These are phyloP conservation scores for Papiliotrema terrestris DNA, from an alignment of 1,284 basidiomycete species.

Conservation along the genomic window DNA sequence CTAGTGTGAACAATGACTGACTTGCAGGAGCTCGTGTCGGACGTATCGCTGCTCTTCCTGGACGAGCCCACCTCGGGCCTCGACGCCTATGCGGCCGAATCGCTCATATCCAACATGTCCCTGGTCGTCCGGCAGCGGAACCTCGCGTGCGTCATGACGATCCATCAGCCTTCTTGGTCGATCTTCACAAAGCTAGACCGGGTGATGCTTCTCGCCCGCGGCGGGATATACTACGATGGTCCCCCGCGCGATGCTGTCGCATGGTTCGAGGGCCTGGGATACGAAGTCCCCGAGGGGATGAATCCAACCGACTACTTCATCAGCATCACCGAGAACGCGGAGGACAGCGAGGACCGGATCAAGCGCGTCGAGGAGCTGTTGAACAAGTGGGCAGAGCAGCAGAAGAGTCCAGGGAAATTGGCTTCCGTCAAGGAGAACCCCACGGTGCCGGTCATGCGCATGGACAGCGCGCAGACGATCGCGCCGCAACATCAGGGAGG, in stretches of 20 bases:
- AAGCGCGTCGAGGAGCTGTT: neutral
- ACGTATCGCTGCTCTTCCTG: slow-evolving; percentile 6
- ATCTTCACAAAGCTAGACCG: slow-evolving; percentile 7
- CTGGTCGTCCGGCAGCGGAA: slow-evolving; percentile 3
- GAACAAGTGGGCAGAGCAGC: neutral
- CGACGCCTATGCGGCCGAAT: slow-evolving; percentile 5
- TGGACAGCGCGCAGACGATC: too few species aligned
- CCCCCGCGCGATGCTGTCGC: slow-evolving; percentile 10
- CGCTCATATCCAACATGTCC: slow-evolving; percentile 4
- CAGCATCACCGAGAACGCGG: slow-evolving; percentile 10
- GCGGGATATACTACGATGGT: slow-evolving; percentile 7
- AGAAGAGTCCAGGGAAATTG: neutral
- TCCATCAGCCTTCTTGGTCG: slow-evolving; percentile 4
- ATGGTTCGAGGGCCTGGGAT: slow-evolving; percentile 9
- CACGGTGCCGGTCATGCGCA: too few species aligned
- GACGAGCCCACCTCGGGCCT: slow-evolving; percentile 11
- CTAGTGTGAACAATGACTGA: too few species aligned
- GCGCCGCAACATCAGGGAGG: neutral
- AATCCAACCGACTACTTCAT: slow-evolving; percentile 17
- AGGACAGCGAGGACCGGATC: neutral
- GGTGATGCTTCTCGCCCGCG: slow-evolving; percentile 8
- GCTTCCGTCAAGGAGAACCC: too few species aligned
- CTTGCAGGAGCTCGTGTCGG: slow-evolving; percentile 8
- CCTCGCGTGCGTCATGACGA: slow-evolving; percentile 4
- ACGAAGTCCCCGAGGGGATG: slow-evolving; percentile 12